Evolutionary conservation across 2,329 filamentous ascomycete genomes (phyloP).

Genomic region (Apiospora hydei): DNA sequence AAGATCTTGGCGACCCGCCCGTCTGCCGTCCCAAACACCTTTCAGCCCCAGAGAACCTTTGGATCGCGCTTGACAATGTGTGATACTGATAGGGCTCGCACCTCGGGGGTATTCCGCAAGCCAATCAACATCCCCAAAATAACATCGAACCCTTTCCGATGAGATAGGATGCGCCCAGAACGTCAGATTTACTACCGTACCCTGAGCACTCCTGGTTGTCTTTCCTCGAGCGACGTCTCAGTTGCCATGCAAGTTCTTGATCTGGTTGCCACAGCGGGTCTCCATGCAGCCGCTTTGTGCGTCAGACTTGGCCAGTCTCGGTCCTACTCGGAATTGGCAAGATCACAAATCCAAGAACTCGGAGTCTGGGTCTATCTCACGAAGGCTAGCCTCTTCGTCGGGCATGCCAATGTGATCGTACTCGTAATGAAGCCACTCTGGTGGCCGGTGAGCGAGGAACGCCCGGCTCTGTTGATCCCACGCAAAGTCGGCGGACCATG

Average conservation of each 20-base stretch:
- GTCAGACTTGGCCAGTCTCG: background rate
- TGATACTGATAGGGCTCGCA: background rate
- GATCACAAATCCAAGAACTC: constrained; percentile 25
- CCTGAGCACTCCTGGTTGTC: background rate
- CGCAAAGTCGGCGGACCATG: constrained; percentile 27
- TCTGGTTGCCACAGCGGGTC: background rate
- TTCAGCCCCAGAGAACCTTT: background rate
- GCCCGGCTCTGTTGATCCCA: constrained; percentile 23
- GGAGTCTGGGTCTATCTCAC: constrained; percentile 26
- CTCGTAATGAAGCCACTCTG: constrained; percentile 27
- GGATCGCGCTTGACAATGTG: too few species aligned
- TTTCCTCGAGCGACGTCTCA: background rate
- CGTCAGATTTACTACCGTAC: background rate
- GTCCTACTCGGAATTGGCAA: background rate
- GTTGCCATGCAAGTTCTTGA: background rate
- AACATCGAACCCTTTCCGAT: background rate
- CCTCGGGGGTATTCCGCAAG: background rate
- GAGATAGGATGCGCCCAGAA: background rate
- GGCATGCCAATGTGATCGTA: constrained; percentile 26
- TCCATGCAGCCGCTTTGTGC: background rate
- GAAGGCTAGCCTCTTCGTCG: constrained; percentile 20
- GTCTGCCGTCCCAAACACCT: background rate
- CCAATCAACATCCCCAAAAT: background rate
- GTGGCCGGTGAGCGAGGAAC: constrained; percentile 16
- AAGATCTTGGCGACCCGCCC: background rate